phyloP scores from a whole-genome alignment of 768 basidiomycete species.

The Psilocybe cubensis region DNA sequence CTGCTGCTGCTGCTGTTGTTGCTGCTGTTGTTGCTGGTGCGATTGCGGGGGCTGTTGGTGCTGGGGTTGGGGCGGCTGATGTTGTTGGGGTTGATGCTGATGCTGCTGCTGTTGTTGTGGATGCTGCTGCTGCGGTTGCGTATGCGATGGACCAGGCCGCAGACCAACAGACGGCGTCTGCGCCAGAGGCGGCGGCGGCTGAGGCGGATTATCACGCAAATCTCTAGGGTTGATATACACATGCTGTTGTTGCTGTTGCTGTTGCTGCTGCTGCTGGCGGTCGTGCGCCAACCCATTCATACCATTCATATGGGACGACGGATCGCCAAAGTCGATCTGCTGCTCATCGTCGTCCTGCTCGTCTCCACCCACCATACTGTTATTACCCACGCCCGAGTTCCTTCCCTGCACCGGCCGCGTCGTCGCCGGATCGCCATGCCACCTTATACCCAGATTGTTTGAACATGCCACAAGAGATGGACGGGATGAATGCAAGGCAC shows the following conservation, averaged over 20 bases:
- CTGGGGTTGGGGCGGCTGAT: constrained; percentile 11
- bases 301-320: constrained; percentile 32
- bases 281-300: constrained; percentile 32
- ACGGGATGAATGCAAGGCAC: neutral
- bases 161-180: constrained; percentile 18
- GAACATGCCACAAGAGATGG: neutral
- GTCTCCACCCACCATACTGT: constrained; percentile 32
- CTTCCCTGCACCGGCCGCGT: constrained; percentile 43
- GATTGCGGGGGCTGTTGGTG: constrained; percentile 3
- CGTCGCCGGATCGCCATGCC: constrained; percentile 69
- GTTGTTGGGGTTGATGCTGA: constrained; percentile 19
- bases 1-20: constrained; percentile 11
- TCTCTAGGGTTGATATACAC: constrained; percentile 44
- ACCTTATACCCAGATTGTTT: too few relatives aligned
- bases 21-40: neutral
- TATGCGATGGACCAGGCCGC: constrained; percentile 8
- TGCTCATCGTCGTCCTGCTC: constrained; percentile 60
- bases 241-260: constrained; percentile 32
- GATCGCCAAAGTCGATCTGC: constrained; percentile 44
- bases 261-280: constrained; percentile 23
- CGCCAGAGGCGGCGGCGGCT: constrained; percentile 27
- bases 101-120: constrained; percentile 15
- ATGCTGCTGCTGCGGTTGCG: constrained; percentile 13
- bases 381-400: constrained; percentile 26
- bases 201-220: constrained; percentile 34